A percentile compares a stretch with the other conserved stretches of the same genome.
Conservation (phyloP, 2,329 filamentous ascomycete genomes). For the Colletotrichum lini region DNA sequence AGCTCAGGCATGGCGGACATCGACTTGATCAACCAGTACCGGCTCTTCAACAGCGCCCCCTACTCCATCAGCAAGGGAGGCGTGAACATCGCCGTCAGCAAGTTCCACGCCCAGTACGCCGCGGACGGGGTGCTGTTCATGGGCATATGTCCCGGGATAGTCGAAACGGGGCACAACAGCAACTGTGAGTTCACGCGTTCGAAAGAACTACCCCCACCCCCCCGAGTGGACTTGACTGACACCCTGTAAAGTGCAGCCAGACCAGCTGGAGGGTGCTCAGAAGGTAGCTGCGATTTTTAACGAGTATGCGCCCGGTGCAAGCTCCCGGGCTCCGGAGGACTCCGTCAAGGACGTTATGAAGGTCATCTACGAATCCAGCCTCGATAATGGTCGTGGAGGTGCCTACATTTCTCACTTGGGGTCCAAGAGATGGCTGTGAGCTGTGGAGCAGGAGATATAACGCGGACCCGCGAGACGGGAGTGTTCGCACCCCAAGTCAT, state of each 20-base stretch:
- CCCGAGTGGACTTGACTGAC: not conserved
- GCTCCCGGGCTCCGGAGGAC: conserved; percentile 52
- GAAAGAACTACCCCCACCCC: too few relatives aligned
- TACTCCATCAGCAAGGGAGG: conserved; percentile 68
- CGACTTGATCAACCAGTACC: conserved; percentile 55
- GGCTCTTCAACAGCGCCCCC: conserved; percentile 52
- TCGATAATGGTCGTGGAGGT: conserved; percentile 64
- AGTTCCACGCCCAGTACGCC: conserved; percentile 65
- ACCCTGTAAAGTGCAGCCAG: conserved; percentile 43
- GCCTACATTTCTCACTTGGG: conserved; percentile 68
- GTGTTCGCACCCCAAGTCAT: too few relatives aligned
- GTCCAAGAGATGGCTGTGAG: conserved; percentile 66
- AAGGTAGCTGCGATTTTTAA: conserved; percentile 50
- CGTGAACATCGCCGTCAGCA: conserved; percentile 66
- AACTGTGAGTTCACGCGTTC: conserved; percentile 43
- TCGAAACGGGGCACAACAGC: conserved; percentile 56
- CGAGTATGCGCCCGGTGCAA: conserved; percentile 57
- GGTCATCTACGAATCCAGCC: conserved; percentile 54
- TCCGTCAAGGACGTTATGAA: conserved; percentile 52
- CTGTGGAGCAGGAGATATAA: too few relatives aligned
- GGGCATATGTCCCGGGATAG: conserved; percentile 65
- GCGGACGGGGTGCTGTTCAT: conserved; percentile 68
- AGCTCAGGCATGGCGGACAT: conserved; percentile 64
- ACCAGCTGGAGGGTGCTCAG: conserved; percentile 46
- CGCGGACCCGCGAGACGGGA: too few relatives aligned